Base-by-base conservation (phyloP, 2,329 filamentous ascomycete genomes). In the Colletotrichum limetticola region DNA sequence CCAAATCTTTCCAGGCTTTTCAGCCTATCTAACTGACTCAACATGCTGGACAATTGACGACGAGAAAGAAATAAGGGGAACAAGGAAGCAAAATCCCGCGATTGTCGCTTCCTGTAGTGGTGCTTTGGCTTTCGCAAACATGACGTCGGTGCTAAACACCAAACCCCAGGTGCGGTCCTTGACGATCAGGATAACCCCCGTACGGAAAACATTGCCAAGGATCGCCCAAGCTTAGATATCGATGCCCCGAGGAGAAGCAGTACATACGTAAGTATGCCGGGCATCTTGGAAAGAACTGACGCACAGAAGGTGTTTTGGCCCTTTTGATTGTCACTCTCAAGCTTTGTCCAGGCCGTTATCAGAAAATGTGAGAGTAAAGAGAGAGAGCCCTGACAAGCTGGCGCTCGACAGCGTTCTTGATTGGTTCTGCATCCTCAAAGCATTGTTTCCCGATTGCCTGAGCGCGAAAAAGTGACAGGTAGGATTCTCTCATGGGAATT, bases 61-160 rank as follows among this genome's bases (percentile, higher is more conserved):
- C 35, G 11, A 42, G 37, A 42, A 42, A 42, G 37, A 42, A 19
- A 7, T 19, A 42, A 22, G n/a, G 19, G 22, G 64, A 35, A 19
- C 66, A 49, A 49, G 42, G 19, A 49, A 42, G 37, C 6, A 22
- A 49, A 49, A n/a, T 49, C 53, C 64, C 37, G 37, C 22, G 65
- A 53, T 58, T 30, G 37, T 14, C 30, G 3, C 0, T 63, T 24
- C 28, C 58, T n/a, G 14, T 11, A 3, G 16, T 53, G 37, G 37
- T 42, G 37, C 30, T 63, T 49, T 28, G n/a, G 42, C 24, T 37
- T 24, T 26, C 2, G 24, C 58, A 68, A 62, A 63, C 42, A 68
- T 68, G 58, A 63, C 65, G 69, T 72, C 69, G 65, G 11, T 57
- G 42, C 42, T 49, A 49, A 22, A 49, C 19, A 49, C 42, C 16